Conservation (phyloP, 1,284 basidiomycete species). For the Sanguinoderma infundibulare region DNA sequence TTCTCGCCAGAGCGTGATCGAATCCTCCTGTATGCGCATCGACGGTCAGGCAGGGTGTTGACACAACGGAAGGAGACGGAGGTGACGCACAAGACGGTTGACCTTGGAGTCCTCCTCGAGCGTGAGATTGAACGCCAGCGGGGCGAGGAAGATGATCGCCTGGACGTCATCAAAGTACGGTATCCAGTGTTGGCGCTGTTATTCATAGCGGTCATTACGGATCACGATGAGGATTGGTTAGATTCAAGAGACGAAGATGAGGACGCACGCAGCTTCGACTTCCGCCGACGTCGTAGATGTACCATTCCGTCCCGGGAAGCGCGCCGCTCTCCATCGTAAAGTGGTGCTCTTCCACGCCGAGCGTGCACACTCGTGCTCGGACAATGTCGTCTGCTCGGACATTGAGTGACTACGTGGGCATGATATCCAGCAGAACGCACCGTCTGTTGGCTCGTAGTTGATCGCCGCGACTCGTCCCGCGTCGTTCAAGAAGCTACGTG, state of each 20-base stretch:
- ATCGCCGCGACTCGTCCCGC: slow-evolving; percentile 57
- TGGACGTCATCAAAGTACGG: slow-evolving; percentile 62
- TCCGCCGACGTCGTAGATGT: slow-evolving; percentile 70
- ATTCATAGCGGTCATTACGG: neutral
- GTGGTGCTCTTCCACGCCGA: slow-evolving; percentile 69
- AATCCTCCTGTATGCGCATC: slow-evolving; percentile 47
- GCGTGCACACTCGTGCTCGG: slow-evolving; percentile 61
- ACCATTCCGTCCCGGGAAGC: slow-evolving; percentile 54
- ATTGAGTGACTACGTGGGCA: neutral
- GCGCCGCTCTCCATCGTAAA: slow-evolving; percentile 57
- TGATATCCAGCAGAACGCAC: slow-evolving; percentile 24
- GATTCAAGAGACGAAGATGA: neutral
- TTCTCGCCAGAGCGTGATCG: slow-evolving; percentile 59
- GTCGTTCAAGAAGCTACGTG: slow-evolving; percentile 59
- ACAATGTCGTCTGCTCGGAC: slow-evolving; percentile 55
- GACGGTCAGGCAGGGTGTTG: neutral
- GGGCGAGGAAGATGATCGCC: slow-evolving; percentile 58
- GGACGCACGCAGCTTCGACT: slow-evolving; percentile 52
- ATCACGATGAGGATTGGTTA: neutral
- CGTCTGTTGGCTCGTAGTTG: slow-evolving; percentile 57
- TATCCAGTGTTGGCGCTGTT: slow-evolving; percentile 70
- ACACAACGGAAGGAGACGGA: neutral
- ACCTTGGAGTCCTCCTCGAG: slow-evolving; percentile 63
- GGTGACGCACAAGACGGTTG: slow-evolving; percentile 50
- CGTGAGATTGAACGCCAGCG: slow-evolving; percentile 60